These are phyloP conservation scores for Decorospora gaudefroyi DNA, from an alignment of 2,329 filamentous ascomycete genomes.

Conservation along the genomic window DNA sequence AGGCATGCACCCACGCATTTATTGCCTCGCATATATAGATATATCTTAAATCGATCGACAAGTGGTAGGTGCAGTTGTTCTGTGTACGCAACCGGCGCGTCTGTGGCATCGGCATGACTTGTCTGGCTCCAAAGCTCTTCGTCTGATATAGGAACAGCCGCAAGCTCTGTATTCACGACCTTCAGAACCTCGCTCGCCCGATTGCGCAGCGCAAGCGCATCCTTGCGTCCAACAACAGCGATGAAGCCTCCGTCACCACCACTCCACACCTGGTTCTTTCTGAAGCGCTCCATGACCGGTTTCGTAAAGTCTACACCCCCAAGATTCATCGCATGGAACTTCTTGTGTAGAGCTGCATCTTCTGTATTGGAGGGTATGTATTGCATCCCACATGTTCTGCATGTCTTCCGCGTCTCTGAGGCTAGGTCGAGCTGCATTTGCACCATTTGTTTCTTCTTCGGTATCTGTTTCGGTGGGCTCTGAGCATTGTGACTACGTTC, in stretches of 20 bases:
- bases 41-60: conserved; percentile 61
- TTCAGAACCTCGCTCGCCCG: conserved; percentile 60
- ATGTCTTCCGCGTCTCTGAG: conserved; percentile 60
- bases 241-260: conserved; percentile 55
- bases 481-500: conserved; percentile 45
- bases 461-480: conserved; percentile 31
- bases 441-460: conserved; percentile 50
- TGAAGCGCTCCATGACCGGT: conserved; percentile 59
- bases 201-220: conserved; percentile 57
- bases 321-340: conserved; percentile 65
- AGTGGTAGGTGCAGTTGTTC: conserved; percentile 25
- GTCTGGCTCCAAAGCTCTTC: conserved; percentile 61
- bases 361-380: conserved; percentile 66
- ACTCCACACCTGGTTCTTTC: conserved; percentile 57
- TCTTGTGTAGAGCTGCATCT: conserved; percentile 65
- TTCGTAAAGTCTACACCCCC: conserved; percentile 66
- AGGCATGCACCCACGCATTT: conserved; percentile 67
- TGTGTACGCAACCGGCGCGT: conserved; percentile 2
- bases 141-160: conserved; percentile 63
- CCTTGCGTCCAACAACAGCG: conserved; percentile 62
- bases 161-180: conserved; percentile 66
- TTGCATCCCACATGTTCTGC: conserved; percentile 66
- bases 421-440: conserved; percentile 67
- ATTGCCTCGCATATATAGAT: conserved; percentile 63
- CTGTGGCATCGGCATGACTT: conserved; percentile 18